Percentiles rank a stretch among this genome's conserved stretches.
phyloP scores from a whole-genome alignment of 2,329 filamentous ascomycete species.

The Cordyceps pruinosa region DNA sequence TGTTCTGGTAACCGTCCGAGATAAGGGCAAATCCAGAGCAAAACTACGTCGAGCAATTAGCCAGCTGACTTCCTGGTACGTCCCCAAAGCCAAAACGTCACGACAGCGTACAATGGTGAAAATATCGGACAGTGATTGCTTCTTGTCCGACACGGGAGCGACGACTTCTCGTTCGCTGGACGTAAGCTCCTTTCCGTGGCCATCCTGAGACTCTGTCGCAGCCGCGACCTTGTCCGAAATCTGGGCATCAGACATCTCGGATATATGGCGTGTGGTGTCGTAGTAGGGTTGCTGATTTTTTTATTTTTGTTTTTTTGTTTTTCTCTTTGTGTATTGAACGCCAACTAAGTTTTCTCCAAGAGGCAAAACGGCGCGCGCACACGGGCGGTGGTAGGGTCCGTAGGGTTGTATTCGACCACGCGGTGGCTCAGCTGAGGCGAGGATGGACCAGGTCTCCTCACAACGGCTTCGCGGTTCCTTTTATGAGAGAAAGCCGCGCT shows the following conservation, averaged over 20 bases:
- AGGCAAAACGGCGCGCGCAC: no score
- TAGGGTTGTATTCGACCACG: not conserved
- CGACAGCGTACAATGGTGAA: slow-evolving; percentile 20
- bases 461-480: not conserved
- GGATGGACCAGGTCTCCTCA: not conserved
- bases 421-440: not conserved
- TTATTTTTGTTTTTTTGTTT: not conserved
- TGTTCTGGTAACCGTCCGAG: slow-evolving; percentile 32
- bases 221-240: slow-evolving; percentile 4
- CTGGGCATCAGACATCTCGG: not conserved
- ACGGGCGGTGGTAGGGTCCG: no score
- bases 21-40: slow-evolving; percentile 28
- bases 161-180: not conserved
- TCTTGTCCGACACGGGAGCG: slow-evolving; percentile 3
- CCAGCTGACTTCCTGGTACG: not conserved
- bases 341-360: no score
- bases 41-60: slow-evolving; percentile 14
- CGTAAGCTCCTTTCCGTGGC: not conserved
- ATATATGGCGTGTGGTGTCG: not conserved
- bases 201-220: not conserved
- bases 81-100: not conserved
- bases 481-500: not conserved
- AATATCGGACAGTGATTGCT: slow-evolving; percentile 20
- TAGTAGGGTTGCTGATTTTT: no score
- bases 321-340: no score